phyloP scores from a whole-genome alignment of 108 stramenopile species.

The Fragilaria crotonensis region DNA sequence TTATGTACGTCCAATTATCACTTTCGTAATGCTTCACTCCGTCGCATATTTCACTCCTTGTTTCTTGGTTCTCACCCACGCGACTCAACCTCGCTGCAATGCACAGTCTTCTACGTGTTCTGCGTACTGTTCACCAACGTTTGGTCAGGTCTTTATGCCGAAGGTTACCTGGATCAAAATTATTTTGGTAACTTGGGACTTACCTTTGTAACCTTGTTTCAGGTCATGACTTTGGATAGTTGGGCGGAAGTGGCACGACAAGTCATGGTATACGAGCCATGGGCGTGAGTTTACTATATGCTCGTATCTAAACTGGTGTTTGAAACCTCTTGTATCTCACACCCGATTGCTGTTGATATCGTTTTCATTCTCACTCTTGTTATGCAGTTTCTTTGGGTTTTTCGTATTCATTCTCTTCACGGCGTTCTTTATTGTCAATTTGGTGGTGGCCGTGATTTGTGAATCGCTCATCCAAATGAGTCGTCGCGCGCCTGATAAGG shows the following conservation, averaged over 20 bases:
- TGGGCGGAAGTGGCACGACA: constrained; percentile 43
- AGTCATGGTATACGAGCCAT: constrained; percentile 31
- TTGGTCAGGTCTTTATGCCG: constrained; percentile 12
- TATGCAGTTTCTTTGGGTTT: background rate
- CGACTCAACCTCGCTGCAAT: no score
- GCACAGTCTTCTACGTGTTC: constrained; percentile 49
- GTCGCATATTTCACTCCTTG: no score
- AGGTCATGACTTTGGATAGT: constrained; percentile 52
- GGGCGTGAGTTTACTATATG: constrained; percentile 57
- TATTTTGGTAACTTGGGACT: constrained; percentile 47
- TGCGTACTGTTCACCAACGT: constrained; percentile 64
- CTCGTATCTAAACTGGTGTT: no score
- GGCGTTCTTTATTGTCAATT: constrained; percentile 66
- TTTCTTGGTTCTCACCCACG: no score
- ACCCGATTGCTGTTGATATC: background rate
- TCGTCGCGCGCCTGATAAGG: background rate
- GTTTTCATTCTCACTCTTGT: background rate
- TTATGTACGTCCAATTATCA: constrained; percentile 5
- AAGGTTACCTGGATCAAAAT: constrained; percentile 14
- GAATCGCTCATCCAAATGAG: constrained; percentile 47
- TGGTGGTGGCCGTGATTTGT: constrained; percentile 77
- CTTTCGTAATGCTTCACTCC: background rate
- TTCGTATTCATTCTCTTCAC: constrained; percentile 48
- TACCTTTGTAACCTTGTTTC: constrained; percentile 49
- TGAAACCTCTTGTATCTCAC: no score